phyloP scores from a whole-genome alignment of 2,329 filamentous ascomycete genomes.

The Macrophomina phaseolina region DNA sequence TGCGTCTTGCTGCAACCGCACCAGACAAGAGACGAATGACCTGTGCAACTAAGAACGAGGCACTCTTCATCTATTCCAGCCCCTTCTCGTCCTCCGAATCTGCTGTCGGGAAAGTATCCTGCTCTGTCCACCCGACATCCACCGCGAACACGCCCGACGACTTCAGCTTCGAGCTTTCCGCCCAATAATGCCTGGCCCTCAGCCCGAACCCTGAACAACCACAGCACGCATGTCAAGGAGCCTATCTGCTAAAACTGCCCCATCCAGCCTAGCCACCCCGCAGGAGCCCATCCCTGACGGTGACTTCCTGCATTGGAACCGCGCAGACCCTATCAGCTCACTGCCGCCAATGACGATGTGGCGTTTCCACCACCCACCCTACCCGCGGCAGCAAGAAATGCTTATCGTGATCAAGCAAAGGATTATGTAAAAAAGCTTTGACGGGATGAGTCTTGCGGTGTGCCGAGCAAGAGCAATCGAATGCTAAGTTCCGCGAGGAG shows the following conservation, averaged over 20 bases:
- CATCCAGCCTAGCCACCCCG: not conserved
- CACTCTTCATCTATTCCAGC: not conserved
- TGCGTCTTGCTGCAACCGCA: no score
- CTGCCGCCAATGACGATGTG: not conserved
- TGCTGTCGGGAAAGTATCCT: not conserved
- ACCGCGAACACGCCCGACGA: not conserved
- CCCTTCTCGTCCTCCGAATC: not conserved
- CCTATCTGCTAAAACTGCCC: not conserved
- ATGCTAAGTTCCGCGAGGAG: no score
- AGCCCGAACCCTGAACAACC: not conserved
- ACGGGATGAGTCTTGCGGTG: not conserved
- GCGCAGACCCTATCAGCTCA: not conserved
- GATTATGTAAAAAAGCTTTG: conserved; percentile 15
- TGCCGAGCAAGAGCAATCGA: no score
- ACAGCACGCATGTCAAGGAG: not conserved
- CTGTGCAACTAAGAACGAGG: not conserved
- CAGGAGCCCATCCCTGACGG: not conserved
- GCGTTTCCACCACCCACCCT: not conserved
- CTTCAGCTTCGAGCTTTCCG: not conserved
- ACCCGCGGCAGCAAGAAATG: not conserved
- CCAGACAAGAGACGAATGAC: no score
- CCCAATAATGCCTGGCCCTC: not conserved
- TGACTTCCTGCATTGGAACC: not conserved
- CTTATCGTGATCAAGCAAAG: conserved; percentile 7
- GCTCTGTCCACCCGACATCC: not conserved